Base-by-base conservation (phyloP, 164 flowering plant genomes). In the Dillenia suffruticosa region DNA sequence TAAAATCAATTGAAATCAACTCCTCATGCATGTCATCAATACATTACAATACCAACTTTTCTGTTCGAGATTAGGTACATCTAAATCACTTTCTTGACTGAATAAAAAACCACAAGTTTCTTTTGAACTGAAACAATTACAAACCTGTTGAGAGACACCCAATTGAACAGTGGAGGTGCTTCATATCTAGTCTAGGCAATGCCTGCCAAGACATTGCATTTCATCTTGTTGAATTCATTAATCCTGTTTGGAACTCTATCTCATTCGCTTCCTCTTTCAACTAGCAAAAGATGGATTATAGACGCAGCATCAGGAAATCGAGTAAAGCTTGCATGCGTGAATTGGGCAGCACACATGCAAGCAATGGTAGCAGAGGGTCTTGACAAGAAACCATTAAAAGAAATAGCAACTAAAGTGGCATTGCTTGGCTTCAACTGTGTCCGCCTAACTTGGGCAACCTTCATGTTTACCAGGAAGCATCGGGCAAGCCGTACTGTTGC, bases 391-490 rank as follows among this genome's bases (percentile, higher is more conserved):
- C 84, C 85, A 10, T 46, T 84, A 2, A 49, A 19, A 14, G 63
- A 57, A 15, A 74, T 81, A 9, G 76, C 70, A 2, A 15, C 44
- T 1, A 24, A 52, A 17, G 67, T 84, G 1, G 49, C 65, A 16
- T 58, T 74, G 1, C 51, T 70, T 24, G 82, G 84, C 0, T 84
- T 81, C 66, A 84, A 81, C 55, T 76, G 81, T 61, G 85, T 83
- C 9, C 76, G 88, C 12, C 73, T 83, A 46, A 81, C 84, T 1
- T 77, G 81, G 81, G 72, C 88, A 3, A 70, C 74, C 6, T 72
- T 52, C 56, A 72, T 79, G 81, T 76, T 72, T 66, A 81, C 85
- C 15, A 46, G 73, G 4, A 15, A 26, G 3, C 2, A 8, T 14
- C 58, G 53, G 24, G 63, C 57, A 1, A 44, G 56, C 9, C 45